Evolutionary conservation across 164 flowering plant genomes (phyloP), one percentile per base, ranked within the genome.

Genomic region (Akebia trifoliata): DNA sequence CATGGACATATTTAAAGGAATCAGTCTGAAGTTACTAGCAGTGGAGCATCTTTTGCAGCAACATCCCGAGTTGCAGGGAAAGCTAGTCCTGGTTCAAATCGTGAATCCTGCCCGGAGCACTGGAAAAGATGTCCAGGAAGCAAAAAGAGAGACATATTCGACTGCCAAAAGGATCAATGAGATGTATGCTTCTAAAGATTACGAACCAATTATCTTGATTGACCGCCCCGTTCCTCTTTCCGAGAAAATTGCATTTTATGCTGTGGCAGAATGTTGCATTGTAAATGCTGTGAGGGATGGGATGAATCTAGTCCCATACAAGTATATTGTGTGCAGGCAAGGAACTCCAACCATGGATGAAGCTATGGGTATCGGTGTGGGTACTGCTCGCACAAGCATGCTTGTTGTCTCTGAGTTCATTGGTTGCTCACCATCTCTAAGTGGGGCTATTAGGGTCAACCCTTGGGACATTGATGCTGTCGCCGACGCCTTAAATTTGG

Each of bases 201-300:
- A 80, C 54, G 57, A 70, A 39, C 90, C 90, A 1, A 78, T 84
- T 8, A 48, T 78, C 44, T 63, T 84, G 12, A 82, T 84, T 66
- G 87, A 84, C 55, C 80, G 78, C 42, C 78, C 57, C 38, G 85
- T 77, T 54, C 75, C 82, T 45, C 81, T 76, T 20, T 69, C 59
- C 39, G 90, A 84, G 67, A 84, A 82, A 73, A 61, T 75, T 25
- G 85, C 87, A 1, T 84, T 78, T 65, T 84, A 80, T 75, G 78
- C 85, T 18, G 38, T 80, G 25, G 87, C 90, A 6, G 90, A 84
- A 37, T 81, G 87, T 54, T 84, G 87, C 68, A 67, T 84, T 38
- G 90, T 84, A 30, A 84, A 77, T 74, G 83, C 85, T 49, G 87
- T 84, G 61, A 80, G 90, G 72, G 90, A 84, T 61, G 87, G 90